Conservation (phyloP, 179 eudicot species). For the Vitellaria paradoxa region DNA sequence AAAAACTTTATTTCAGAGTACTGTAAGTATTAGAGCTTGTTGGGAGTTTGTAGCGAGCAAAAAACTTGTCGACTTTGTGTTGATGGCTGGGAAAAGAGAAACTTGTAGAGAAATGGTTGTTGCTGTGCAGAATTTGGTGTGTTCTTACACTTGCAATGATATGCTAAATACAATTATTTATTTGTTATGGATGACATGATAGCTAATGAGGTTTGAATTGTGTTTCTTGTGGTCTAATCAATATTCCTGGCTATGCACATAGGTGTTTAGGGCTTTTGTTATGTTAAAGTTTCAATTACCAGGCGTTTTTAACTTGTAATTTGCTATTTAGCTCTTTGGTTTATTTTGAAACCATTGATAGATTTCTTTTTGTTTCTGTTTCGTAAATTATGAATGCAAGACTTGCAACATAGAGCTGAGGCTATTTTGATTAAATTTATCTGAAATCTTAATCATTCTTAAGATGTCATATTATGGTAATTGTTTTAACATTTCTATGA, state of each 20-base stretch:
- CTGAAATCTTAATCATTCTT: not conserved
- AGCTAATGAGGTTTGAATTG: not conserved
- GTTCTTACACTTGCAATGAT: conserved; percentile 1
- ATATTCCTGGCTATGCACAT: not conserved
- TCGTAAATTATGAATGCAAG: not conserved
- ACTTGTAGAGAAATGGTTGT: conserved; percentile 14
- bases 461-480: not conserved
- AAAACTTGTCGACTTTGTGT: conserved; percentile 16
- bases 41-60: not conserved
- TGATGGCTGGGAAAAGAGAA: conserved; percentile 14
- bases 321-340: not conserved
- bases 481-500: no score
- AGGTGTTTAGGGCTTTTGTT: not conserved
- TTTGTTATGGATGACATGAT: not conserved
- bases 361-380: not conserved
- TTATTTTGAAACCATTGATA: not conserved
- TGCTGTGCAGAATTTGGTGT: conserved; percentile 16
- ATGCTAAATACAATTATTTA: not conserved
- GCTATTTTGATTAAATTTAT: not conserved
- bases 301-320: not conserved
- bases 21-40: not conserved
- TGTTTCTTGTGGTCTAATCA: not conserved
- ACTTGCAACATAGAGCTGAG: not conserved
- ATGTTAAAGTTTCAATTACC: not conserved
- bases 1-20: conserved; percentile 9